Base-by-base conservation (phyloP, 1,284 basidiomycete genomes). In the Sphagnurus paluster region DNA sequence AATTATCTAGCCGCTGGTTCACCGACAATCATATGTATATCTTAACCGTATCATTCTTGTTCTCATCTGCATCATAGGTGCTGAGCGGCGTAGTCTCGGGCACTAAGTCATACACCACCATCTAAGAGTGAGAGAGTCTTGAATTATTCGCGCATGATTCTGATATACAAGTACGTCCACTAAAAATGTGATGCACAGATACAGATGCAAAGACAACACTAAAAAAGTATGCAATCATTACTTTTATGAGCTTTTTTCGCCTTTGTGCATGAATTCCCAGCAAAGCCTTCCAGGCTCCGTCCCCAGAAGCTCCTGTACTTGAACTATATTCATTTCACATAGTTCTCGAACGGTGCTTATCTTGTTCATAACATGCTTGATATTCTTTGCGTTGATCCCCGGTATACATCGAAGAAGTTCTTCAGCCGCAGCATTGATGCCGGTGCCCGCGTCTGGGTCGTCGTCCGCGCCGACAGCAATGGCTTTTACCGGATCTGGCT, bases 311-410 rank as follows among this genome's bases (percentile, higher is more conserved):
- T 77, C 81, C 66, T 90, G 84, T 40, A 98, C 73, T 51, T 82
- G 73, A 45, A 71, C 65, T 50, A 82, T 58, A 28, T 61, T 66
- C 71, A 95, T 70, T 54, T 79, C 81, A 56, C 90, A 93, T 39
- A 98, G 66, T 63, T 88, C 84, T 37, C 81, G 73, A 23, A 98
- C 77, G 61, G 81, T 92, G 48, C 74, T 70, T 8, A 95, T 87
- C 56, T 82, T 84, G 53, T 75, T 80, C 86, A 90, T 90, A 43
- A 98, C 84, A 65, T 90, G 86, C 54, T 88, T 83, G 48, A 87
- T 79, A 60, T 96, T 97, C 72, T 93, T 93, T 35, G 80, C 80
- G 2, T 80, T 87, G 37, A 97, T 80, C 0, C 93, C 92, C 0
- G 90, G 90, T 38, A 93, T 68, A 34, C 74, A 72, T 13, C 87